A percentile compares a stretch with the other conserved stretches of the same genome.
These are phyloP conservation scores for Penicillium thymicola DNA, from an alignment of 2,329 filamentous ascomycete species.

Conservation along the genomic window DNA sequence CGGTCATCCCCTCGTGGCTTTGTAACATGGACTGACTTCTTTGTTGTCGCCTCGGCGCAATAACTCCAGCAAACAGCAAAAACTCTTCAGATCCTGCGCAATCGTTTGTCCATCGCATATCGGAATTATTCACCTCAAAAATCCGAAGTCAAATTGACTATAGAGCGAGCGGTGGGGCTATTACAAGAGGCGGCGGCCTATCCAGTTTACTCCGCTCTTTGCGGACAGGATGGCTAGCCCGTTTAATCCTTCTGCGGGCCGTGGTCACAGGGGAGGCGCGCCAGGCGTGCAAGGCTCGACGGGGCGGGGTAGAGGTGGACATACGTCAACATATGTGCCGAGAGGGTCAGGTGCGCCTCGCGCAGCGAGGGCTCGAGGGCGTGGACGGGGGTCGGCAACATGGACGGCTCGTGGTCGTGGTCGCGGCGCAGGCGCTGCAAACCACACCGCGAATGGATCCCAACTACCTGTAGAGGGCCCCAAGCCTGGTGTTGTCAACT, in stretches of 20 bases:
- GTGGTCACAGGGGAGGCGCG: slow-evolving; percentile 27
- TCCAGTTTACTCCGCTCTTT: slow-evolving; percentile 21
- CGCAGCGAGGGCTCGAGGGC: slow-evolving; percentile 20
- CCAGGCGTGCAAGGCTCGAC: slow-evolving; percentile 17
- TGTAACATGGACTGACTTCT: slow-evolving; percentile 15
- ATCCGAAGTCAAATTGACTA: background rate
- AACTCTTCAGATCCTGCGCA: background rate
- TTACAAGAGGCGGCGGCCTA: slow-evolving; percentile 14
- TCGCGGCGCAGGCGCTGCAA: slow-evolving; percentile 21
- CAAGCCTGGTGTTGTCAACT: slow-evolving; percentile 7
- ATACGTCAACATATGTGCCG: slow-evolving; percentile 15
- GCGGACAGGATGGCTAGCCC: slow-evolving; percentile 33
- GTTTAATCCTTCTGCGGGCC: slow-evolving; percentile 28
- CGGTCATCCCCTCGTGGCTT: background rate
- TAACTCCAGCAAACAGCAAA: slow-evolving; percentile 9
- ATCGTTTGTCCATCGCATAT: background rate
- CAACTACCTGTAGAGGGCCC: background rate
- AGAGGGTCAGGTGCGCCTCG: slow-evolving; percentile 18
- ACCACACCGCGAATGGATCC: background rate
- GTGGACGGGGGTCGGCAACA: slow-evolving; percentile 19
- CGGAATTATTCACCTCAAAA: background rate
- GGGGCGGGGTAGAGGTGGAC: slow-evolving; percentile 27
- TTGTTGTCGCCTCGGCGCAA: slow-evolving; percentile 18
- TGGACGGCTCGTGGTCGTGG: slow-evolving; percentile 12
- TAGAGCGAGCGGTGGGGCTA: background rate